phyloP scores from a whole-genome alignment of 2,329 filamentous ascomycete species.

The Aspergillus quadrilineatus region DNA sequence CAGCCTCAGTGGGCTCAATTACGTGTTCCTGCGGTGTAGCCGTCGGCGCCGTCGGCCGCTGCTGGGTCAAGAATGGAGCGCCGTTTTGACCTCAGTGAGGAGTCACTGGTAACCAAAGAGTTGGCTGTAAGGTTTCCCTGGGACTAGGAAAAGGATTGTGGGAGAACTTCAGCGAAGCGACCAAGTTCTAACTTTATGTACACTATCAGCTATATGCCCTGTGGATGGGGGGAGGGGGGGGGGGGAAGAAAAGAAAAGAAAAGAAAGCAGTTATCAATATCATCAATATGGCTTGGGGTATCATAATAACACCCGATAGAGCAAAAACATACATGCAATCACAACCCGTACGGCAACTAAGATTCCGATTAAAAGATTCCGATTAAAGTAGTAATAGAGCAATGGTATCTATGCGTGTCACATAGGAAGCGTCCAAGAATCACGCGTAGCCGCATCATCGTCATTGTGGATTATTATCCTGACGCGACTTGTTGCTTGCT shows the following conservation, averaged over 20 bases:
- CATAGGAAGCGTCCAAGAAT: background rate
- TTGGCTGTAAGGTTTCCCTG: no score
- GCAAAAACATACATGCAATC: background rate
- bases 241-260: background rate
- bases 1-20: no score
- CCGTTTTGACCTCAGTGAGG: no score
- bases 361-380: background rate
- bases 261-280: background rate
- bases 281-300: background rate
- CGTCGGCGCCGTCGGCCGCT: no score
- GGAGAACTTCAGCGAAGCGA: no score
- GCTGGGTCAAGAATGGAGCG: no score
- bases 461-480: background rate
- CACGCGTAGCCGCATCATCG: background rate
- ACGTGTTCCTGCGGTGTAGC: no score
- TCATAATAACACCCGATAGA: background rate
- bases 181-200: background rate
- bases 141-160: no score
- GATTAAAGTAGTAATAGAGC: background rate
- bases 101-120: no score
- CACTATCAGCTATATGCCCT: background rate
- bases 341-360: background rate
- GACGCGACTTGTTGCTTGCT: background rate
- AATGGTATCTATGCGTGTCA: background rate
- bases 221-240: background rate